phyloP scores from a whole-genome alignment of 192 early-diverging fungal genomes.

The Umbelopsis vinacea region DNA sequence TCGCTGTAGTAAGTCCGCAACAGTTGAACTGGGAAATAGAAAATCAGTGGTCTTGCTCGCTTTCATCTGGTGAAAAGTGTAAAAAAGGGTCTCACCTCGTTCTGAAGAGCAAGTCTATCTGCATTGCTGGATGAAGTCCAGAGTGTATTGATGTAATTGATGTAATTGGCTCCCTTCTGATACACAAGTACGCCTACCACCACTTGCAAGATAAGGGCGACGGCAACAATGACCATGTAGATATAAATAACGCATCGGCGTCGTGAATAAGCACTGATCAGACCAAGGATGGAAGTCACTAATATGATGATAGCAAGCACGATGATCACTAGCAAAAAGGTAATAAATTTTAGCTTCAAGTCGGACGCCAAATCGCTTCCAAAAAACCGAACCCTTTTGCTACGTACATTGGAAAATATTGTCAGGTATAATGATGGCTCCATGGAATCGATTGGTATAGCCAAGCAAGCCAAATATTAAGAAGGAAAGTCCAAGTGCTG shows the following conservation, averaged over 20 bases:
- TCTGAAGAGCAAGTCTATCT: slow-evolving; percentile 21
- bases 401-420: slow-evolving; percentile 28
- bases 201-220: slow-evolving; percentile 28
- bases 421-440: slow-evolving; percentile 31
- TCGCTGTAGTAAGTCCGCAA: slow-evolving; percentile 29
- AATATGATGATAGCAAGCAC: slow-evolving; percentile 30
- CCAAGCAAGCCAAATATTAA: slow-evolving; percentile 34
- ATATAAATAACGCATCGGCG: slow-evolving; percentile 17
- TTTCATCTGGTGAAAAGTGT: too few species aligned
- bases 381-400: too few species aligned
- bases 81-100: slow-evolving; percentile 24
- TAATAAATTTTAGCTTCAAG: neutral
- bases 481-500: slow-evolving; percentile 30
- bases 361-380: neutral
- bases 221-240: slow-evolving; percentile 27
- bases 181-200: slow-evolving; percentile 35
- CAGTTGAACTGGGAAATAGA: slow-evolving; percentile 29
- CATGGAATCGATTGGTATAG: slow-evolving; percentile 23
- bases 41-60: too few species aligned
- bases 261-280: slow-evolving; percentile 21
- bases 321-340: slow-evolving; percentile 25
- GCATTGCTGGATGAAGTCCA: slow-evolving; percentile 26
- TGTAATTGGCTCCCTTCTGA: slow-evolving; percentile 25
- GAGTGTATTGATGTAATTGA: slow-evolving; percentile 22
- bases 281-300: slow-evolving; percentile 26